Evolutionary conservation across 306 rosid species (phyloP).

Genomic region (Dryas octopetala): DNA sequence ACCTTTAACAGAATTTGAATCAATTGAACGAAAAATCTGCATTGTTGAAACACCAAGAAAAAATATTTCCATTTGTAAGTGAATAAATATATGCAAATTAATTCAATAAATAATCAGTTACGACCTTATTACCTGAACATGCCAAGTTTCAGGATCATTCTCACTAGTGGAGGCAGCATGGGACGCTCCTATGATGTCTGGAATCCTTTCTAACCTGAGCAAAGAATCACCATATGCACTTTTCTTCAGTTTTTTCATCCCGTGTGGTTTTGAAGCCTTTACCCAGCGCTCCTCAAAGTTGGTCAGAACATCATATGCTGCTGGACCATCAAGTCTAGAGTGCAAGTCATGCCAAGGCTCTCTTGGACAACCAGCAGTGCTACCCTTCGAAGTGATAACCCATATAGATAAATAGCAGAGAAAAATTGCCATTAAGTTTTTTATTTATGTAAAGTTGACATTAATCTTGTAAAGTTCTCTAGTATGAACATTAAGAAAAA

Average conservation of each 20-base stretch:
- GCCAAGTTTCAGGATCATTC: conserved; percentile 86
- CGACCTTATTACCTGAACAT: conserved; percentile 69
- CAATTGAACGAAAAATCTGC: conserved; percentile 95
- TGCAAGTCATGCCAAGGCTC: conserved; percentile 99
- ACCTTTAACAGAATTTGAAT: conserved; percentile 82
- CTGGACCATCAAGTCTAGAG: conserved; percentile 91
- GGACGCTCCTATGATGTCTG: conserved; percentile 52
- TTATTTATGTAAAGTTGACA: too few species aligned
- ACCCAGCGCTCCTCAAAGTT: conserved; percentile 98
- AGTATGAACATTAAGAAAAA: too few species aligned
- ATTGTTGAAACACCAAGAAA: conserved; percentile 28
- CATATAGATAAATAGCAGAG: conserved; percentile 20
- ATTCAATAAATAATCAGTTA: conserved; percentile 2
- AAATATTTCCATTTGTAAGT: conserved; percentile 13
- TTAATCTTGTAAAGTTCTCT: too few species aligned
- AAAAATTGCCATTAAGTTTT: neutral
- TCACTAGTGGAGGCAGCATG: conserved; percentile 42
- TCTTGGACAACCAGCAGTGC: conserved; percentile 74
- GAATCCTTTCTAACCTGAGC: conserved; percentile 76
- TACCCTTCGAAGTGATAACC: conserved; percentile 56
- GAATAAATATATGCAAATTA: neutral
- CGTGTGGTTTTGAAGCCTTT: conserved; percentile 82
- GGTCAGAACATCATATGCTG: conserved; percentile 86
- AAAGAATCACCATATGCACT: conserved; percentile 63
- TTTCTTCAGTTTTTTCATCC: conserved; percentile 68